These are phyloP conservation scores for Penicillium pulvis DNA, from an alignment of 495 filamentous ascomycete genomes.

Conservation along the genomic window DNA sequence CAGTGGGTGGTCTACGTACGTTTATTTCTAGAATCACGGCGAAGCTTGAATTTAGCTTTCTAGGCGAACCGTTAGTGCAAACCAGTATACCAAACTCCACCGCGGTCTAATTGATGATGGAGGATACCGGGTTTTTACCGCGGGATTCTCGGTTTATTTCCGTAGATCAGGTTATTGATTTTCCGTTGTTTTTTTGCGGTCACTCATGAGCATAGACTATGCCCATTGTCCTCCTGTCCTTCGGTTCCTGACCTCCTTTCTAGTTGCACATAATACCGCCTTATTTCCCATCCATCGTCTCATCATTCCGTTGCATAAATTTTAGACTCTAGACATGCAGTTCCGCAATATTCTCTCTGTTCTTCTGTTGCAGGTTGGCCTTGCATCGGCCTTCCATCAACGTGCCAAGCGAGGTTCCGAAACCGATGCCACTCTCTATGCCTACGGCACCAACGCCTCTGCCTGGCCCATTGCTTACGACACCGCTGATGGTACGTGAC, in stretches of 20 bases:
- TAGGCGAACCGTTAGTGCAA: not conserved
- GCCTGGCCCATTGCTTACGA: constrained; percentile 16
- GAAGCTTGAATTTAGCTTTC: not conserved
- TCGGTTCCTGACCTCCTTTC: too few relatives aligned
- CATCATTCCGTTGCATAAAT: too few relatives aligned
- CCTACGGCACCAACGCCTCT: constrained; percentile 18
- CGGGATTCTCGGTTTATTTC: too few relatives aligned
- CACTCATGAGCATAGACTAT: too few relatives aligned
- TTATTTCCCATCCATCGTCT: too few relatives aligned
- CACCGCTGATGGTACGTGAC: constrained; percentile 11
- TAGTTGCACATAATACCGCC: too few relatives aligned
- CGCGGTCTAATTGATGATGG: too few relatives aligned
- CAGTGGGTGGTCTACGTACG: not conserved
- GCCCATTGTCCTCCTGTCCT: too few relatives aligned
- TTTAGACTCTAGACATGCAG: not conserved
- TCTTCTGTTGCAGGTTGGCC: constrained; percentile 3
- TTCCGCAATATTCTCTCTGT: not conserved
- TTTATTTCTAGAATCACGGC: not conserved
- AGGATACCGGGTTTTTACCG: too few relatives aligned
- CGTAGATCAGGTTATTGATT: too few relatives aligned
- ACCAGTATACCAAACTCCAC: too few relatives aligned
- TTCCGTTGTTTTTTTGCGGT: too few relatives aligned
- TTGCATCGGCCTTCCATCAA: constrained; percentile 3
- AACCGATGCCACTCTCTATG: constrained; percentile 20
- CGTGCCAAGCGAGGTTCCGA: constrained; percentile 18